Conservation (phyloP, 768 basidiomycete species). For the Trametes maxima region DNA sequence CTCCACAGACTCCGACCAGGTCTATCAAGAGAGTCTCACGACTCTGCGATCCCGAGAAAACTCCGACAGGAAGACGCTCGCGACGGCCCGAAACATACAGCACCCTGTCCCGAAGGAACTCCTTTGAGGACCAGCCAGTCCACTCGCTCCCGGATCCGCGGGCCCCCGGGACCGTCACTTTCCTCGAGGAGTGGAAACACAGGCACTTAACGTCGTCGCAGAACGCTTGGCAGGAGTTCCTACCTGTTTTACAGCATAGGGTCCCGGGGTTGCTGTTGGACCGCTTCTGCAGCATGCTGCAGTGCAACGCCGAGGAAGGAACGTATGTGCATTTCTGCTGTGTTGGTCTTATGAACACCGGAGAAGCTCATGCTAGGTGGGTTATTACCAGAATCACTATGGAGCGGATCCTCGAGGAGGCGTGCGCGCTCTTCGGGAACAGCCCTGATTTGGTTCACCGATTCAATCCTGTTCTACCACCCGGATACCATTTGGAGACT, state of each 20-base stretch:
- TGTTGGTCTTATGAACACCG: background rate
- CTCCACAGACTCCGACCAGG: too few relatives aligned
- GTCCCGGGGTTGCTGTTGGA: background rate
- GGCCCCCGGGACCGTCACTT: background rate
- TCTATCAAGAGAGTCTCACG: too few relatives aligned
- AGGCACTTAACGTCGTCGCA: background rate
- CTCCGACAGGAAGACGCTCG: background rate
- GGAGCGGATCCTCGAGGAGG: constrained; percentile 3
- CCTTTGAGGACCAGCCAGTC: constrained; percentile 11
- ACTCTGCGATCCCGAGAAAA: background rate
- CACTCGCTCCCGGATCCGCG: constrained; percentile 14
- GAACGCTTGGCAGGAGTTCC: background rate
- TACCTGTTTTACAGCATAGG: background rate
- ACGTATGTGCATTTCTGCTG: background rate
- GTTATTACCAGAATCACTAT: background rate
- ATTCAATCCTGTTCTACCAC: constrained; percentile 9
- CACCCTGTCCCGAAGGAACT: constrained; percentile 6
- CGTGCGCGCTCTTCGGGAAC: constrained; percentile 4
- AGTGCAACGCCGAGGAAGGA: background rate
- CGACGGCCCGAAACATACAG: too few relatives aligned
- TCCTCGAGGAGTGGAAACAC: background rate
- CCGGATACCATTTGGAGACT: constrained; percentile 12
- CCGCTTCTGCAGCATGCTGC: background rate
- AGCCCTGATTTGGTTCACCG: background rate
- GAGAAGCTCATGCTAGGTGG: background rate